Base-by-base conservation (phyloP, 2,329 filamentous ascomycete genomes). In the Tolypocladium cylindrosporum region DNA sequence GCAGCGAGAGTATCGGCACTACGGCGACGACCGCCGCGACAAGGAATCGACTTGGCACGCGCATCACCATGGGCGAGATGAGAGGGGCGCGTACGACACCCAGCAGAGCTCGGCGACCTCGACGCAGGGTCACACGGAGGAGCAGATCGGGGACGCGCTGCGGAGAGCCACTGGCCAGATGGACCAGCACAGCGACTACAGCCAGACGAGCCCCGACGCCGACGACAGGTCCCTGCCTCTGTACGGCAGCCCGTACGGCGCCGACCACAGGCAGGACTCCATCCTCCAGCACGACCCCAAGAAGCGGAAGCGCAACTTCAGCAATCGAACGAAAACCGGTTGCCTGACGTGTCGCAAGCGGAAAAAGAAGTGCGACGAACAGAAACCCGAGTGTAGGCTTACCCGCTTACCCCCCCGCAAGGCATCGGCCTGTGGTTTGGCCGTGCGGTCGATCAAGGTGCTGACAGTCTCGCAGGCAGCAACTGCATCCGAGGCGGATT, bases 291-390 rank as follows among this genome's bases (percentile, higher is more conserved):
- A 80, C 6, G 84, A 87, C 63, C 77, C 81, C 4, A 88, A 88
- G 72, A 88, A 88, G 71, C 76, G 87, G 54, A 90, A 90, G 72
- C 80, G 87, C 43, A 90, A 90, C 68, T 97, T 97, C 68, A 96
- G 91, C 75, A 96, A 97, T 72, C 83, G 93, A 59, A 97, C 93
- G 24, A 97, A 97, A 75, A 97, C 92, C 11, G 91, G 92, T 39
- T 97, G 93, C 71, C 85, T 96, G 74, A 97, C 93, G 7, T 97
- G 93, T 71, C 83, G 93, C 60, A 84, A 85, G 69, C 83, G 93
- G 59, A 97, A 97, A 81, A 97, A 97, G 84, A 97, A 97, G 75
- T 97, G 94, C 69, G 93, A 97, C 69, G 94, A 97, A 76, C 83
- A 83, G 57, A 95, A 96, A 72, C 94, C 94, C 34, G 86, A 91